A percentile compares a stretch with the other conserved stretches of the same genome.
Evolutionary conservation across 2,329 filamentous ascomycete species (phyloP).

Genomic region (Diplodia sapinea): DNA sequence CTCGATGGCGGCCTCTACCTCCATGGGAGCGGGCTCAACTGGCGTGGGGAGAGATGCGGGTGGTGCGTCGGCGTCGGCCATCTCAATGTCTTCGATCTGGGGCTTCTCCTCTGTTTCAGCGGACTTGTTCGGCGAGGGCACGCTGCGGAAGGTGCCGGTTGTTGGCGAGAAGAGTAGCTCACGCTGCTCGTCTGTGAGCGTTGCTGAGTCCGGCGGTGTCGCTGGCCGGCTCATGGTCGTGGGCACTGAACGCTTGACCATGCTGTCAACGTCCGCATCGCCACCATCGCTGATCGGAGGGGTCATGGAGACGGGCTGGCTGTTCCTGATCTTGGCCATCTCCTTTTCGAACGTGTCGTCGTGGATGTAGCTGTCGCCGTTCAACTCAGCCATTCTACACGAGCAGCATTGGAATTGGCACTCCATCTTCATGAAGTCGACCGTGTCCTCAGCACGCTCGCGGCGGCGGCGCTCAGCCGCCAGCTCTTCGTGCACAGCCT

Average conservation of each 20-base stretch:
- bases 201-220: constrained; percentile 15
- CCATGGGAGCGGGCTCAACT: constrained; percentile 3
- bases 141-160: constrained; percentile 46
- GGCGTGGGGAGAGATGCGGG: background rate
- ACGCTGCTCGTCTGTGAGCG: constrained; percentile 31
- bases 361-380: constrained; percentile 49
- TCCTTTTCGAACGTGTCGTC: constrained; percentile 44
- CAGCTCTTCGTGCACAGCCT: constrained; percentile 59
- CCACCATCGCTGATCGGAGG: constrained; percentile 69
- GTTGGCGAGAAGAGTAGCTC: constrained; percentile 45
- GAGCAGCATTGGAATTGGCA: constrained; percentile 72
- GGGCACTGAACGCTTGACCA: constrained; percentile 1
- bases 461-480: constrained; percentile 63
- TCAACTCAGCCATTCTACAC: constrained; percentile 55
- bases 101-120: constrained; percentile 10
- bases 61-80: background rate
- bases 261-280: constrained; percentile 39
- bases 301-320: constrained; percentile 60
- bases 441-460: constrained; percentile 71
- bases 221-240: constrained; percentile 4
- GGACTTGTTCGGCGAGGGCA: constrained; percentile 41
- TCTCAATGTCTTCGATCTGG: constrained; percentile 20
- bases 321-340: constrained; percentile 49
- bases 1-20: background rate
- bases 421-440: constrained; percentile 78